These are phyloP conservation scores for Olyra latifolia DNA, from an alignment of 176 grass and related monocot species.

Conservation along the genomic window DNA sequence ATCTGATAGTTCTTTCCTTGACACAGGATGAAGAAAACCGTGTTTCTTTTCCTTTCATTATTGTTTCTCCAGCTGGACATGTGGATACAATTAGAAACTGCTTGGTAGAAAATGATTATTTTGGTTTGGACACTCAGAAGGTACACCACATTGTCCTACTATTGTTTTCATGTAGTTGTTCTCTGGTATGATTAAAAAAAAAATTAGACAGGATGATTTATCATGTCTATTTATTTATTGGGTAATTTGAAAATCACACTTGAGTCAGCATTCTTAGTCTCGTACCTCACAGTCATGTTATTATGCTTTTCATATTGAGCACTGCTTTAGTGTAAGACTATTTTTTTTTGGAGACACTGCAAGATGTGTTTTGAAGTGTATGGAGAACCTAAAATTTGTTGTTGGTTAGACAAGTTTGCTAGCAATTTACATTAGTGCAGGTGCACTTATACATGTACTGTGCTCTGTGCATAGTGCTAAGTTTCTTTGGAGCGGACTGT, in stretches of 20 bases:
- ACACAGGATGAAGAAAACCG: constrained; percentile 52
- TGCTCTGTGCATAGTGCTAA: not conserved
- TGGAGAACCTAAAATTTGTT: not conserved
- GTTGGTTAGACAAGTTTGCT: not conserved
- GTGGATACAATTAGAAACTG: constrained; percentile 50
- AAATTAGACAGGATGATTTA: not conserved
- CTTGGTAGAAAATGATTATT: constrained; percentile 62
- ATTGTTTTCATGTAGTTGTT: not conserved
- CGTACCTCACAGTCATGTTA: not conserved
- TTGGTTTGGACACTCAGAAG: constrained; percentile 70
- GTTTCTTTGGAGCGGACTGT: not conserved
- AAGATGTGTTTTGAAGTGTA: not conserved
- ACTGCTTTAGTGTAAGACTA: not conserved
- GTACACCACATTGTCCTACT: constrained; percentile 36
- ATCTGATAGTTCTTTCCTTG: constrained; percentile 23
- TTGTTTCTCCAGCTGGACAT: constrained; percentile 55
- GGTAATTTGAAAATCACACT: not conserved
- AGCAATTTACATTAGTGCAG: not conserved
- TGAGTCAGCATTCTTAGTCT: not conserved
- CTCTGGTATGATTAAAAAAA: not conserved
- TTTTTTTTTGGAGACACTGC: too few relatives aligned
- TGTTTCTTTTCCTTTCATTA: constrained; percentile 46
- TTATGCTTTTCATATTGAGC: not conserved
- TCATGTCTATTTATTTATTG: not conserved
- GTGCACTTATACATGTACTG: not conserved